phyloP scores from a whole-genome alignment of 352 stramenopile species.

The Globisporangium middletonii region DNA sequence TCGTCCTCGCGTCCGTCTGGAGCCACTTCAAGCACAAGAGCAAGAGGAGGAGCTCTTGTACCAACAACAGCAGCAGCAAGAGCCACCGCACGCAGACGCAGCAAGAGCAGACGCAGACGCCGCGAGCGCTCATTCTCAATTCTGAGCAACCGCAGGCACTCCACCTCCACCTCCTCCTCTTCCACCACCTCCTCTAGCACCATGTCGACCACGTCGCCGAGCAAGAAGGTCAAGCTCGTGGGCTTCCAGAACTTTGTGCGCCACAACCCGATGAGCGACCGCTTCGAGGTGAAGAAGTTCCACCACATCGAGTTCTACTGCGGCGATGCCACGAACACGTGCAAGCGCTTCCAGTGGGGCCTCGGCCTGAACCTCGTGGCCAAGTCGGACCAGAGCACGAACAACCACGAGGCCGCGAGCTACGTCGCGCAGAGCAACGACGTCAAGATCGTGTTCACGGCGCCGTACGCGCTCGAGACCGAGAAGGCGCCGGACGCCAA shows the following conservation, averaged over 20 bases:
- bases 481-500: constrained; percentile 43
- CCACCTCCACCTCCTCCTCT: not conserved
- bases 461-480: constrained; percentile 75
- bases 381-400: constrained; percentile 85
- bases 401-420: constrained; percentile 80
- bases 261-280: constrained; percentile 70
- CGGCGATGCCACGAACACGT: constrained; percentile 69
- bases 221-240: constrained; percentile 61
- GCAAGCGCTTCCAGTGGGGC: constrained; percentile 74
- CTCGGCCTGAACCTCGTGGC: constrained; percentile 77
- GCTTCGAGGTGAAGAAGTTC: constrained; percentile 74
- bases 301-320: constrained; percentile 87
- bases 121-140: constrained; percentile 1
- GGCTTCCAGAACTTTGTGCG: constrained; percentile 73
- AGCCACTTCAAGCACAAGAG: no score
- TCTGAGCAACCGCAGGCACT: not conserved
- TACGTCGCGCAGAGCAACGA: constrained; percentile 83
- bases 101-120: no score
- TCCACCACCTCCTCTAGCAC: not conserved
- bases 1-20: no score
- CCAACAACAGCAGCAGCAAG: no score
- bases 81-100: no score
- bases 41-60: no score
- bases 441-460: constrained; percentile 84
- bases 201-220: constrained; percentile 6